Conservation (phyloP, 2,329 filamentous ascomycete species). For the Aspergillus japonicus region DNA sequence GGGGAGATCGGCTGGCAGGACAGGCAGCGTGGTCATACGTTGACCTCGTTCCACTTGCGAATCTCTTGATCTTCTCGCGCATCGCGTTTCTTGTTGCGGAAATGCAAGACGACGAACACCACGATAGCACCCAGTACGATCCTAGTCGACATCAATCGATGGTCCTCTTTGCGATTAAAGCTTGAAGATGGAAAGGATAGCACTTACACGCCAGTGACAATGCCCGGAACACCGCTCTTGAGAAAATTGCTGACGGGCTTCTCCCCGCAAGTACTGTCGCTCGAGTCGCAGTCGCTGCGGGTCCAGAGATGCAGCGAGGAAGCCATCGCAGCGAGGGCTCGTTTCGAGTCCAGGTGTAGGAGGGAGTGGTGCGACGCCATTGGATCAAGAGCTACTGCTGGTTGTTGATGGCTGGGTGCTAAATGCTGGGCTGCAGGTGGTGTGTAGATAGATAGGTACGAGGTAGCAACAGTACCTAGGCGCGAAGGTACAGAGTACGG, state of each 20-base stretch:
- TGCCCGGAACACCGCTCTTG: conserved; percentile 20
- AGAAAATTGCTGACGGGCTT: conserved; percentile 19
- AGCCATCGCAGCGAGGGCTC: background rate
- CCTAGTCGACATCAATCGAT: conserved; percentile 1
- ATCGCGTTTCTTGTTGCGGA: conserved; percentile 18
- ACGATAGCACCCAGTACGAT: conserved; percentile 12
- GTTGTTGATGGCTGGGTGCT: too few relatives aligned
- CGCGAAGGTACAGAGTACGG: too few relatives aligned
- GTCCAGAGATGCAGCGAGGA: background rate
- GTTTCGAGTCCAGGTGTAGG: background rate
- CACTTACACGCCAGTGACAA: conserved; percentile 18
- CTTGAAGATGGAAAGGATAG: background rate
- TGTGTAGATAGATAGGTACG: too few relatives aligned
- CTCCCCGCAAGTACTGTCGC: conserved; percentile 5
- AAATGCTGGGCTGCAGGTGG: too few relatives aligned
- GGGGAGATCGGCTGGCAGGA: too few relatives aligned
- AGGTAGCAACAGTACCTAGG: too few relatives aligned
- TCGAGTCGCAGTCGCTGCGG: background rate
- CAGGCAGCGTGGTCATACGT: background rate
- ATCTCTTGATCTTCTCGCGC: conserved; percentile 12
- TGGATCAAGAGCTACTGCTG: background rate
- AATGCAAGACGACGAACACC: conserved; percentile 17
- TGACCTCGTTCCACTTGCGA: conserved; percentile 14
- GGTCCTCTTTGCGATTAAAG: background rate
- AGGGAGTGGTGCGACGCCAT: background rate